Evolutionary conservation across 345 rosid genomes (phyloP), one percentile per base, ranked within the genome.

Genomic region (Eucalyptus tenuipes): DNA sequence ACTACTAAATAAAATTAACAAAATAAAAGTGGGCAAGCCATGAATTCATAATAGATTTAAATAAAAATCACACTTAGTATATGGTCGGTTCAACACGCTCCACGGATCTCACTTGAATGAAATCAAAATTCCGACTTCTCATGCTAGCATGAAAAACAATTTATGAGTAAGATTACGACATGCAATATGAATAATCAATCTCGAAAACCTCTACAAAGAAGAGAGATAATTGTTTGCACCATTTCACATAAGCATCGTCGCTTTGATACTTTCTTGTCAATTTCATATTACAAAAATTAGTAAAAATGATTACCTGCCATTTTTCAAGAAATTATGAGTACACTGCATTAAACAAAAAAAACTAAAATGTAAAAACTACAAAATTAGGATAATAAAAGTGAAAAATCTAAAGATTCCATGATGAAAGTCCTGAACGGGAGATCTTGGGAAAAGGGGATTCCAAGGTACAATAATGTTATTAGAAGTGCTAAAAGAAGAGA

Each of bases 81-180:
- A 57, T 57, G 64, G n/a, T n/a, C 2, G 0, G 1, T 2, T 57
- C 64, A 57, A 57, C 66, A 25, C 3, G 3, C n/a, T 57, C 2
- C 2, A 1, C 3, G n/a, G 2, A 57, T 57, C 66, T 57, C 15
- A 25, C 4, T 0, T 3, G 1, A 25, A 57, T 11, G 15, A 1
- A 57, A 57, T 25, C 1, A 7, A 5, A 57, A 57, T 57, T 57
- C 1, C 2, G 7, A 57, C 66, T 2, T 57, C n/a, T 57, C 66
- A 12, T 57, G n/a, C 64, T 57, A 57, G 64, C 64, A 25, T 0
- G 2, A 52, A 57, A 57, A 57, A 57, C 15, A 57, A 57, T 25
- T 11, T 57, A 57, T 57, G 25, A 57, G 4, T 57, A 25, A 11
- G n/a, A 57, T 25, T 25, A 57, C 7, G 0, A 57, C 3, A 25